Conservation (phyloP, 129 eudicot species). For the Centrapalus pauciflorus region DNA sequence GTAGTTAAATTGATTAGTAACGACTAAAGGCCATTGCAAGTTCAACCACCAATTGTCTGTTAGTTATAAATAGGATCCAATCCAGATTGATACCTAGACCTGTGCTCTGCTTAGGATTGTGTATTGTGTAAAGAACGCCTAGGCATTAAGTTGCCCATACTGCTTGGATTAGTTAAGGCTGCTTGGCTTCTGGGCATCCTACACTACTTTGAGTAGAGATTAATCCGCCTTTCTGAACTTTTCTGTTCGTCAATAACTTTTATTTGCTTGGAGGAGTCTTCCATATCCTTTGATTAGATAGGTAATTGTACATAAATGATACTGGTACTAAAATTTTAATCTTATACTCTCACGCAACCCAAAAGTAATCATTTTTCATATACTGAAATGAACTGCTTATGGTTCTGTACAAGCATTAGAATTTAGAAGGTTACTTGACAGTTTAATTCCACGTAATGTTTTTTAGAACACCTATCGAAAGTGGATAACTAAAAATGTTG, state of each 20-base stretch:
- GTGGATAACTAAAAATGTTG: not conserved
- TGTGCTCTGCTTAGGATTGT: not conserved
- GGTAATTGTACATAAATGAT: not conserved
- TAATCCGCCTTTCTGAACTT: not conserved
- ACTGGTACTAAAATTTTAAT: not conserved
- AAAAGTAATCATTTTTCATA: not conserved
- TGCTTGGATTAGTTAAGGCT: not conserved
- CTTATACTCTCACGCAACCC: not conserved
- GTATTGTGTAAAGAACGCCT: no score
- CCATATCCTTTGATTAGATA: not conserved
- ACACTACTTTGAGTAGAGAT: not conserved
- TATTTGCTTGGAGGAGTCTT: not conserved
- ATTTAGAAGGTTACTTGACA: not conserved
- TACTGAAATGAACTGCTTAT: not conserved
- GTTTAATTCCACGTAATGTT: not conserved
- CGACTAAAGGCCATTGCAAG: not conserved
- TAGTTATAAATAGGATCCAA: not conserved
- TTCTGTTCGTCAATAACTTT: not conserved
- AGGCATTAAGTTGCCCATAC: no score
- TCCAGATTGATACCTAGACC: not conserved
- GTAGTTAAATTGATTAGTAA: not conserved
- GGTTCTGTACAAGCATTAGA: not conserved
- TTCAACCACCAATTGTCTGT: not conserved
- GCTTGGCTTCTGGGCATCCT: not conserved
- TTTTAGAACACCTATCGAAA: not conserved